Evolutionary conservation across 2,329 filamentous ascomycete species (phyloP).

Genomic region (Hypoxylon sp.): DNA sequence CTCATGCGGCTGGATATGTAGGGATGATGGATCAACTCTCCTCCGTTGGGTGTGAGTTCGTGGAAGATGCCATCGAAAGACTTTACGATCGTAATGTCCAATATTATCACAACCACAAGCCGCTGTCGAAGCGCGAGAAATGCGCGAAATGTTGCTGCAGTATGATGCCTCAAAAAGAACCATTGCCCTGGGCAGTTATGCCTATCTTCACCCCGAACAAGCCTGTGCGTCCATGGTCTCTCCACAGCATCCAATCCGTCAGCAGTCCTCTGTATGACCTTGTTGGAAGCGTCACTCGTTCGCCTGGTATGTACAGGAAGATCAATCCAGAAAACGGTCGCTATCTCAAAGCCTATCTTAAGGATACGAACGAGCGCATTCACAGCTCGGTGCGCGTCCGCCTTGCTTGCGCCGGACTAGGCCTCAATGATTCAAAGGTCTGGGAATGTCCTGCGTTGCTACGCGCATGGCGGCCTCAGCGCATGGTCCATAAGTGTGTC

Average conservation of each 20-base stretch:
- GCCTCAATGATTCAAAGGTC: conserved; percentile 56
- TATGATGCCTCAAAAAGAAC: conserved; percentile 5
- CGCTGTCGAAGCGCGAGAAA: conserved; percentile 19
- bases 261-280: conserved; percentile 55
- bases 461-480: conserved; percentile 54
- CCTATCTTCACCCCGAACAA: conserved; percentile 57
- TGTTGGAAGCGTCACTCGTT: conserved; percentile 53
- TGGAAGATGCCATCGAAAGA: conserved; percentile 36
- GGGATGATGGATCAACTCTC: conserved; percentile 67
- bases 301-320: conserved; percentile 59
- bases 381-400: conserved; percentile 64
- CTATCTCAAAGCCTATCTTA: conserved; percentile 51
- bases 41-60: conserved; percentile 61
- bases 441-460: conserved; percentile 58
- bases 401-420: conserved; percentile 59
- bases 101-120: conserved; percentile 51
- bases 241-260: conserved; percentile 54
- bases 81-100: conserved; percentile 50
- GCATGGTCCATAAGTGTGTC: conserved; percentile 43
- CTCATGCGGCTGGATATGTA: no score
- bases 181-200: conserved; percentile 55
- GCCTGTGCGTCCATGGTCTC: conserved; percentile 59
- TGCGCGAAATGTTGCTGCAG: conserved; percentile 4
- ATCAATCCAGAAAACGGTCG: conserved; percentile 52
- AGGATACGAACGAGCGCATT: conserved; percentile 63